Conservation (phyloP, 2,329 filamentous ascomycete species). For the Ophiostoma sp. region DNA sequence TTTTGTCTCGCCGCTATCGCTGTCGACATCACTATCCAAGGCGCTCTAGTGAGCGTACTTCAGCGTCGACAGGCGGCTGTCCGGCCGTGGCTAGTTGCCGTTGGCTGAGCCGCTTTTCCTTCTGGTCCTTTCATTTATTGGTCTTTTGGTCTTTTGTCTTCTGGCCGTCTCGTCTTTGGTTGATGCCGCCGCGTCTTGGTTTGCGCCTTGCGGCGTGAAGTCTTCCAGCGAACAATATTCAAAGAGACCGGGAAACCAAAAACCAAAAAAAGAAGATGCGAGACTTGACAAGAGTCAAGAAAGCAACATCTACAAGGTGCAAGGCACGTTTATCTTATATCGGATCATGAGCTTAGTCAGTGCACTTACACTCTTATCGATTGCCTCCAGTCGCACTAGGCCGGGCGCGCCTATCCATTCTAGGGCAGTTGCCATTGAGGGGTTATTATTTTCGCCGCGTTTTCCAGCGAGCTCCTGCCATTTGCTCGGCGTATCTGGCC, state of each 20-base stretch:
- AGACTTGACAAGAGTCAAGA: not conserved
- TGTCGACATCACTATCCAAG: not conserved
- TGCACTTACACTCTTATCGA: conserved; percentile 15
- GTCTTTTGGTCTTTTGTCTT: not conserved
- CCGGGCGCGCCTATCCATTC: conserved; percentile 6
- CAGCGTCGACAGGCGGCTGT: not conserved
- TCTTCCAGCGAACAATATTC: no score
- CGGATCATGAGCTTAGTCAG: not conserved
- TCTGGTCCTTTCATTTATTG: no score
- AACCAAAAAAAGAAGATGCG: not conserved
- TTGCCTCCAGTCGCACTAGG: not conserved
- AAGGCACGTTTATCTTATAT: conserved; percentile 1
- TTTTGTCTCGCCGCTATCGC: not conserved
- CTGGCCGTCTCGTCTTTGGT: no score
- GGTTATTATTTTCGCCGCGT: conserved; percentile 27
- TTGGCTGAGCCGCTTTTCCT: not conserved
- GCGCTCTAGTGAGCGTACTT: not conserved
- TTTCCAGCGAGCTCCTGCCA: conserved; percentile 25
- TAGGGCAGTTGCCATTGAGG: conserved; percentile 22
- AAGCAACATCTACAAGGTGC: not conserved
- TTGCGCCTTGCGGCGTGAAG: no score
- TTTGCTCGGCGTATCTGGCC: conserved; percentile 16
- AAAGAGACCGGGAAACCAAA: not conserved
- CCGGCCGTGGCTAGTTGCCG: not conserved
- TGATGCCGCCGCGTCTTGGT: no score